A percentile compares a stretch with the other conserved stretches of the same genome.
These are phyloP conservation scores for Rhizoclosmatium hyalinum DNA, from an alignment of 371 early-diverging fungal genomes.

Conservation along the genomic window DNA sequence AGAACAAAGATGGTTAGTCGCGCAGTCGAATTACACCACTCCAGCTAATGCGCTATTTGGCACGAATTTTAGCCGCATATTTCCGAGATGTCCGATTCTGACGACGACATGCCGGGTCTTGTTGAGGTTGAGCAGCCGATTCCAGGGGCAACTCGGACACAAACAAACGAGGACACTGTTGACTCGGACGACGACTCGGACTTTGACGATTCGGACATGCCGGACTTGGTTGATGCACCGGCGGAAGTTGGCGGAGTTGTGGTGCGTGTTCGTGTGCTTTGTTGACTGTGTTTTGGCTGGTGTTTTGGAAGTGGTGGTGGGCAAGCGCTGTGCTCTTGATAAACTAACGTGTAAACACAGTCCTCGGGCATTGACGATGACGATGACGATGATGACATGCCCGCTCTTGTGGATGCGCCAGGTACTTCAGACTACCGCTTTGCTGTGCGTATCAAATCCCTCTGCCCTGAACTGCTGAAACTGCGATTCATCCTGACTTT, in stretches of 20 bases:
- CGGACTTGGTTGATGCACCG: background rate
- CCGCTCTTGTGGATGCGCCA: background rate
- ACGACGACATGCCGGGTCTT: conserved; percentile 4
- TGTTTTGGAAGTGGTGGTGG: background rate
- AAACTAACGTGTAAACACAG: too few relatives aligned
- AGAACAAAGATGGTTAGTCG: background rate
- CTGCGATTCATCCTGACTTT: too few relatives aligned
- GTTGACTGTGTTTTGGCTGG: background rate
- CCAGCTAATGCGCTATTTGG: too few relatives aligned
- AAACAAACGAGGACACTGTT: background rate
- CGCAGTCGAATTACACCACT: too few relatives aligned
- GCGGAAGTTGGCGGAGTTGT: background rate
- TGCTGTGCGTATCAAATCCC: background rate
- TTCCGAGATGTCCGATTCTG: background rate
- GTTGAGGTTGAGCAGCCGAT: background rate
- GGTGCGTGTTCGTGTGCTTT: background rate
- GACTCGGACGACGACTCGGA: background rate
- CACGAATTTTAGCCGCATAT: too few relatives aligned
- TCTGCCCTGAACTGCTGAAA: too few relatives aligned
- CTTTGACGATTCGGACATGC: background rate
- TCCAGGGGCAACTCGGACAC: background rate
- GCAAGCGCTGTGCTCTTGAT: too few relatives aligned
- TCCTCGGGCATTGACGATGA: background rate
- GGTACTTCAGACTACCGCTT: background rate
- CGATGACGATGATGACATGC: conserved; percentile 11